Percentiles rank a stretch among this genome's conserved stretches.
Evolutionary conservation across 495 filamentous ascomycete species (phyloP).

Genomic region (Daldinia grandis): DNA sequence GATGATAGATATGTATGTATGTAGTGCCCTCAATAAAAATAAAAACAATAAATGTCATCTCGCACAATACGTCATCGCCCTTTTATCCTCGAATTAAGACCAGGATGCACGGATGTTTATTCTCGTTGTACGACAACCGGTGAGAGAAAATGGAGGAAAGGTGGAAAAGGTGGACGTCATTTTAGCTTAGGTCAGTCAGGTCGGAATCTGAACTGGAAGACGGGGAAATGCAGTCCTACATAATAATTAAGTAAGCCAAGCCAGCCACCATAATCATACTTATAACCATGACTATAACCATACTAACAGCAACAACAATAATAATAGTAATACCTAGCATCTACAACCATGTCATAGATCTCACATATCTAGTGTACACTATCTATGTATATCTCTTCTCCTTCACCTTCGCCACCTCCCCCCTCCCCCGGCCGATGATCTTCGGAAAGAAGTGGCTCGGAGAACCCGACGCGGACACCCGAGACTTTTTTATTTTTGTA

Average conservation of each 20-base stretch:
- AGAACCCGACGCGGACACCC: conserved; percentile 27
- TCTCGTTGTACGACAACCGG: conserved; percentile 7
- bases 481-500: conserved; percentile 27
- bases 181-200: background rate
- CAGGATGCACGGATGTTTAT: background rate
- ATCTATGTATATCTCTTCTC: background rate
- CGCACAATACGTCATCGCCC: background rate
- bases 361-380: background rate
- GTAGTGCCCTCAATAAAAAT: no score
- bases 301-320: no score
- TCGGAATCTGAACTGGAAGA: no score
- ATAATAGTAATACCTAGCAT: background rate
- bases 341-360: conserved; percentile 19
- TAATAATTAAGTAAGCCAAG: conserved; percentile 7
- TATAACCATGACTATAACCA: no score
- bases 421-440: background rate
- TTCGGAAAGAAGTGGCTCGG: conserved; percentile 18
- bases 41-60: background rate
- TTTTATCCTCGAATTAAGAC: background rate
- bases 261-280: background rate
- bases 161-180: background rate
- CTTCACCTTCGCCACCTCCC: background rate
- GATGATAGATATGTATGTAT: no score
- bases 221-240: background rate
- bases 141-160: conserved; percentile 1